A percentile compares a stretch with the other conserved stretches of the same genome.
phyloP scores from a whole-genome alignment of 768 basidiomycete species.

The Podaxis pistillaris region DNA sequence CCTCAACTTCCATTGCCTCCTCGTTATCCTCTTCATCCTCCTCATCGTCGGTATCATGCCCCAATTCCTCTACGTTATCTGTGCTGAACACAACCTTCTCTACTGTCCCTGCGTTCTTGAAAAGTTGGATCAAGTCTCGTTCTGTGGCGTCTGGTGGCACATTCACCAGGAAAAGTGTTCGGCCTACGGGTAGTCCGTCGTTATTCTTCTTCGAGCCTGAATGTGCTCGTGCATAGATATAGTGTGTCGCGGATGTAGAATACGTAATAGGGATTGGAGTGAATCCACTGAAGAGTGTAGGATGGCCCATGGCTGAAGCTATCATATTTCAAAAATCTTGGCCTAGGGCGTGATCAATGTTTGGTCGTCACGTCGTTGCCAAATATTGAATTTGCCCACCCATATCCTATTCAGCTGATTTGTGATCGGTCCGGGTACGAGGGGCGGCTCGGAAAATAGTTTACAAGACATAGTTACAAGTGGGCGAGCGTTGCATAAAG shows the following conservation, averaged over 20 bases:
- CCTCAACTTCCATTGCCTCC: slow-evolving; percentile 27
- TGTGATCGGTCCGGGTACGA: no score
- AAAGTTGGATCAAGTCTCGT: slow-evolving; percentile 73
- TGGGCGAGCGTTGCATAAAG: no score
- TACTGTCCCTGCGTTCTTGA: slow-evolving; percentile 73
- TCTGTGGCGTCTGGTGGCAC: slow-evolving; percentile 87
- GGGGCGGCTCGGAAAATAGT: no score
- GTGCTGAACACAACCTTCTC: slow-evolving; percentile 65
- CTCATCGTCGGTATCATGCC: slow-evolving; percentile 41
- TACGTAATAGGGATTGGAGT: slow-evolving; percentile 44
- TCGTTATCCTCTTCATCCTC: slow-evolving; percentile 37
- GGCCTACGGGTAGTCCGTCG: slow-evolving; percentile 47
- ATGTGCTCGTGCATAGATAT: slow-evolving; percentile 77
- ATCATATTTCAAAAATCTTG: slow-evolving; percentile 1
- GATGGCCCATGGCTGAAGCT: slow-evolving; percentile 7
- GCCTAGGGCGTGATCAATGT: neutral
- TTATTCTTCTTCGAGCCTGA: slow-evolving; percentile 39
- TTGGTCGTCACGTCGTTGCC: neutral
- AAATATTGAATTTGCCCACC: neutral
- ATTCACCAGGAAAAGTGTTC: slow-evolving; percentile 88
- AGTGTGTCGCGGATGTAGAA: slow-evolving; percentile 52
- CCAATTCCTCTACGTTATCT: slow-evolving; percentile 38
- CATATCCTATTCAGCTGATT: no score
- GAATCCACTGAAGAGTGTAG: slow-evolving; percentile 42
- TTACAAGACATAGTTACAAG: no score